phyloP scores from a whole-genome alignment of 768 basidiomycete species.

The Russula brevipes region DNA sequence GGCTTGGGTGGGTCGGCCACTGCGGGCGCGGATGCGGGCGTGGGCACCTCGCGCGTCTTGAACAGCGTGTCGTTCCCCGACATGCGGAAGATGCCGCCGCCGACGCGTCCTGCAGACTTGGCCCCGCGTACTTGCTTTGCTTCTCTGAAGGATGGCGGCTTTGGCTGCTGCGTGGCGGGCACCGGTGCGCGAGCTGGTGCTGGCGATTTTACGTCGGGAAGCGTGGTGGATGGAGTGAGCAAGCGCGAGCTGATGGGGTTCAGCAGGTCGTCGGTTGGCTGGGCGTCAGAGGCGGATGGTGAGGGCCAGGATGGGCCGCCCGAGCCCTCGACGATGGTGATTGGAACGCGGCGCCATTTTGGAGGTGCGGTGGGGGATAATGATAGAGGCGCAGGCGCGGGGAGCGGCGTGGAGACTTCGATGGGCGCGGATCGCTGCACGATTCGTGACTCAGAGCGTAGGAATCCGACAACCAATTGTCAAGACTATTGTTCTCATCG shows the following conservation, averaged over 20 bases:
- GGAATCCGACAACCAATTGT: too few species aligned
- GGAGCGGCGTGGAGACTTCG: conserved; percentile 23
- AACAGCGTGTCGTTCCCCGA: conserved; percentile 60
- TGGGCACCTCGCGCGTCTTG: conserved; percentile 29
- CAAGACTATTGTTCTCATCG: too few species aligned
- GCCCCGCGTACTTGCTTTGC: conserved; percentile 53
- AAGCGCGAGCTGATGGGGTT: conserved; percentile 24
- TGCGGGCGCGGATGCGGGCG: not conserved
- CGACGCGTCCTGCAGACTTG: conserved; percentile 39
- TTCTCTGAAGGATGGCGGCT: conserved; percentile 45
- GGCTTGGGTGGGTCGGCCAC: not conserved
- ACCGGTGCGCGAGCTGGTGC: conserved; percentile 10
- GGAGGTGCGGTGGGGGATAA: not conserved
- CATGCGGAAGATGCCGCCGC: conserved; percentile 69
- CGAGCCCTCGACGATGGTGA: conserved; percentile 47
- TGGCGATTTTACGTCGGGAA: conserved; percentile 1
- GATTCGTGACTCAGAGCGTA: not conserved
- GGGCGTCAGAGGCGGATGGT: conserved; percentile 2
- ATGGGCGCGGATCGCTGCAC: conserved; percentile 31
- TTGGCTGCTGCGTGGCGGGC: conserved; percentile 19
- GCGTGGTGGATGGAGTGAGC: not conserved
- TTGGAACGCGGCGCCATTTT: conserved; percentile 58
- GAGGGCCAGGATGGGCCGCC: conserved; percentile 4
- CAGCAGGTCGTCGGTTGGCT: conserved; percentile 1
- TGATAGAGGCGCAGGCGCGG: not conserved